Conservation (phyloP, 1,284 basidiomycete genomes). For the Inonotus obliquus region DNA sequence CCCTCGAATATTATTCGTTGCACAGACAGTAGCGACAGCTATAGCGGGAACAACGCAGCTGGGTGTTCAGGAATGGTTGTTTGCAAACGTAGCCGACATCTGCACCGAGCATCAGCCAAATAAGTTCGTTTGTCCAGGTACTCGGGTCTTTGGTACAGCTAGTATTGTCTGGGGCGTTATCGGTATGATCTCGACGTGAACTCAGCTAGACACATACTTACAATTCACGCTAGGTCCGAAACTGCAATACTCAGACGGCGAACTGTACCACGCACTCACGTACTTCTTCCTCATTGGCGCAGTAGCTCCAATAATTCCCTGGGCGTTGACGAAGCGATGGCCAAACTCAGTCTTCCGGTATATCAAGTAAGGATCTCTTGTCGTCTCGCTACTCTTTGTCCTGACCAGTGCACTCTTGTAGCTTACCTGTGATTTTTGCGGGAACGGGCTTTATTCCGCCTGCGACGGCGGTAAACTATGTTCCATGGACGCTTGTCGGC, state of each 20-base stretch:
- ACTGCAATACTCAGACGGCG: constrained; percentile 28
- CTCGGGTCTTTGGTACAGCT: constrained; percentile 34
- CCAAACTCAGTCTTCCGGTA: constrained; percentile 42
- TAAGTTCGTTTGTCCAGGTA: constrained; percentile 41
- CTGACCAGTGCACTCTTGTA: constrained; percentile 15
- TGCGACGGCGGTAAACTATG: constrained; percentile 40
- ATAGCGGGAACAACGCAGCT: constrained; percentile 31
- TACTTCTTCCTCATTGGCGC: constrained; percentile 59
- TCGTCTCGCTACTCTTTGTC: not conserved
- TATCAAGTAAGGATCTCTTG: constrained; percentile 35
- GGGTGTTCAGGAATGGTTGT: constrained; percentile 34
- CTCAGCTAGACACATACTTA: too few relatives aligned
- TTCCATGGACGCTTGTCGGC: constrained; percentile 35
- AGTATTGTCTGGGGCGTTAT: constrained; percentile 33
- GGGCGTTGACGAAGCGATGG: constrained; percentile 36
- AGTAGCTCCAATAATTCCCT: constrained; percentile 38
- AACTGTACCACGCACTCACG: constrained; percentile 23
- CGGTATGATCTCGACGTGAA: not conserved
- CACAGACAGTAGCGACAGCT: constrained; percentile 36
- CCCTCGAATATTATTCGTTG: constrained; percentile 31
- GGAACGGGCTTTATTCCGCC: constrained; percentile 51
- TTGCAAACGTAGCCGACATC: constrained; percentile 28
- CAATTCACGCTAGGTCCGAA: constrained; percentile 20
- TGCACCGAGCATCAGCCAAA: constrained; percentile 20
- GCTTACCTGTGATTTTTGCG: constrained; percentile 49